Conservation (phyloP, 78 protist species). For the Dictyostelium discoideum region dicty_2.7 NC_007090.3:2863501-2864000, state of each 20-base stretch:
- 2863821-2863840: slow-evolving; percentile 78
- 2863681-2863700: not conserved
- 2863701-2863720: not conserved
- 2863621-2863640: not conserved
- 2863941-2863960: slow-evolving; percentile 70
- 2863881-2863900: slow-evolving; percentile 82
- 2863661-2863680: not conserved
- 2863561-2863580: not conserved
- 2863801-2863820: slow-evolving; percentile 72
- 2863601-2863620: not conserved
- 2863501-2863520: not conserved
- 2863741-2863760: slow-evolving; percentile 32
- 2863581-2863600: not conserved
- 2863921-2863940: slow-evolving; percentile 76
- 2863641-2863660: not conserved
- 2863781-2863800: slow-evolving; percentile 80
- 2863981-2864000: not conserved
- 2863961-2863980: slow-evolving; percentile 26
- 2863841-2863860: slow-evolving; percentile 62
- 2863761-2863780: slow-evolving; percentile 78
- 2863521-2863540: not conserved
- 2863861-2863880: slow-evolving; percentile 56
- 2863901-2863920: slow-evolving; percentile 58
- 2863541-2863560: not conserved
- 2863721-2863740: slow-evolving; percentile 19